These are phyloP conservation scores for Gomphus bonarii DNA, from an alignment of 1,284 basidiomycete species.

Conservation along the genomic window DNA sequence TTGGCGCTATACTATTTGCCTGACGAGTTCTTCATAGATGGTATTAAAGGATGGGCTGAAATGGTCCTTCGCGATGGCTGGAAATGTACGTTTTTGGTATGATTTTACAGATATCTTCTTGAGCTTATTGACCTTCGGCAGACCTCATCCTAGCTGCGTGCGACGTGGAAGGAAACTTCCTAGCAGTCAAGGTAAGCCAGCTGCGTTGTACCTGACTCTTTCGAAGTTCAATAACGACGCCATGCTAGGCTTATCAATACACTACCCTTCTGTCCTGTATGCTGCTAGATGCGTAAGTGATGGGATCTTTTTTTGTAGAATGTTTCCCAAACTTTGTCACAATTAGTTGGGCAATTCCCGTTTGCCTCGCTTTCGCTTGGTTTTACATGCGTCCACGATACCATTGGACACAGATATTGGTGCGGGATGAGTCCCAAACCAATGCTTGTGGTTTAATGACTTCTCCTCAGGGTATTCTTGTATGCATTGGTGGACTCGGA, in stretches of 20 bases:
- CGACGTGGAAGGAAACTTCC: slow-evolving; percentile 79
- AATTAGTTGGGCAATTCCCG: slow-evolving; percentile 72
- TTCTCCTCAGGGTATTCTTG: slow-evolving; percentile 48
- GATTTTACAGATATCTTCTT: neutral
- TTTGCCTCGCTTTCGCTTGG: slow-evolving; percentile 75
- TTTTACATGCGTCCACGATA: slow-evolving; percentile 72
- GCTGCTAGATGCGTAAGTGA: slow-evolving; percentile 71
- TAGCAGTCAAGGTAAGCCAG: slow-evolving; percentile 53
- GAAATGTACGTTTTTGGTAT: slow-evolving; percentile 51
- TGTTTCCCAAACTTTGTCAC: slow-evolving; percentile 11
- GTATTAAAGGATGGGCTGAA: slow-evolving; percentile 66
- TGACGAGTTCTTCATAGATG: slow-evolving; percentile 39
- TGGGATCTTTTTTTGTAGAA: neutral
- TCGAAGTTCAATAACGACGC: neutral
- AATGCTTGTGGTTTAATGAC: neutral
- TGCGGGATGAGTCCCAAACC: slow-evolving; percentile 23
- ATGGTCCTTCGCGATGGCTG: slow-evolving; percentile 68
- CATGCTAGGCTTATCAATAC: slow-evolving; percentile 63
- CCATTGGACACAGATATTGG: slow-evolving; percentile 72
- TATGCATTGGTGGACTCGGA: slow-evolving; percentile 69
- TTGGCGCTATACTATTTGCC: neutral
- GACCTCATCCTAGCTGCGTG: slow-evolving; percentile 68
- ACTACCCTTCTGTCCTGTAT: slow-evolving; percentile 80
- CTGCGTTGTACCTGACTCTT: neutral
- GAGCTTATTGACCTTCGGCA: slow-evolving; percentile 20